These are phyloP conservation scores for Neurospora sp. DNA, from an alignment of 2,329 filamentous ascomycete species.

Conservation along the genomic window DNA sequence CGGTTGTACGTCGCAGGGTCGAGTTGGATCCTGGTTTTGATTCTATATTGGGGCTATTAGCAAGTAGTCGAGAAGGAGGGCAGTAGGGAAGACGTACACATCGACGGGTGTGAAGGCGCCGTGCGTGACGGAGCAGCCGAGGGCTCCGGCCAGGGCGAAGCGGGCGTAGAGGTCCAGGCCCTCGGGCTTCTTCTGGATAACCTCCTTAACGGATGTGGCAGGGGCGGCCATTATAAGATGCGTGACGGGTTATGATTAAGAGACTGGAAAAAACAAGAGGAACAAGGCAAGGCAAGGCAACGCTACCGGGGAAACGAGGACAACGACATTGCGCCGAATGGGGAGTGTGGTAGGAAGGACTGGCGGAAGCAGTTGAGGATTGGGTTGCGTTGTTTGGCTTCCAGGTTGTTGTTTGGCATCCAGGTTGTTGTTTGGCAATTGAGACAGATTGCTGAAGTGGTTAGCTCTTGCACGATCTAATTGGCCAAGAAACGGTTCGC, in stretches of 20 bases:
- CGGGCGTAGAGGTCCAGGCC: conserved; percentile 69
- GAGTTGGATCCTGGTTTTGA: conserved; percentile 94
- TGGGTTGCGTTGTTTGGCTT: background rate
- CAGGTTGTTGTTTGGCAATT: background rate
- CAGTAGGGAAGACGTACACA: conserved; percentile 63
- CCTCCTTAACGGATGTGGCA: background rate
- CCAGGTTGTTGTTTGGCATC: background rate
- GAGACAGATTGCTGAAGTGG: conserved; percentile 1
- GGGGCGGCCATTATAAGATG: conserved; percentile 1
- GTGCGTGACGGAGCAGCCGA: conserved; percentile 97
- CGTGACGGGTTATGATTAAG: background rate
- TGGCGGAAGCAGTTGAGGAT: background rate
- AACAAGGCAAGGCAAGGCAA: conserved; percentile 1
- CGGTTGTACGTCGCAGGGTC: conserved; percentile 83
- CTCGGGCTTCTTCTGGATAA: background rate
- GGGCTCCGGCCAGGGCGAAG: conserved; percentile 90
- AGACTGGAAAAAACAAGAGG: background rate
- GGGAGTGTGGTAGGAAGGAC: background rate
- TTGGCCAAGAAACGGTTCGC: conserved; percentile 1
- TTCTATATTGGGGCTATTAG: conserved; percentile 39
- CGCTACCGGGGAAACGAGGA: conserved; percentile 1
- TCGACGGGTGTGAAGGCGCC: conserved; percentile 92
- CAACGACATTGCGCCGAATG: background rate
- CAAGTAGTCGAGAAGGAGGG: background rate
- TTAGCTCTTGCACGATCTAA: conserved; percentile 1